Conservation (phyloP, 495 filamentous ascomycete genomes). For the Aspergillus hancockii region DNA sequence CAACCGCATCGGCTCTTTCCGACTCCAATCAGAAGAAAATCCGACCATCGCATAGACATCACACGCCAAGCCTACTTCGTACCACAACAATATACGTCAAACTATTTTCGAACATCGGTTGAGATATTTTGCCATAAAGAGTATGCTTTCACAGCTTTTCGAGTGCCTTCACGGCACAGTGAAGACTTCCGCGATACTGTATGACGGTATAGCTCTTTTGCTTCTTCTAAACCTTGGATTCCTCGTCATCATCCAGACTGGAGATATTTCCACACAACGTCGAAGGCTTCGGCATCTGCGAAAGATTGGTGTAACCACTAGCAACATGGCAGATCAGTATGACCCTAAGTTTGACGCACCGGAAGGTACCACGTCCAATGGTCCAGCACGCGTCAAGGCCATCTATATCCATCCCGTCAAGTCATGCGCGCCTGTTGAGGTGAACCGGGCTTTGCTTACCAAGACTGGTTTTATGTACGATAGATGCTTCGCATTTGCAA, state of each 20-base stretch:
- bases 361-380: background rate
- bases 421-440: slow-evolving; percentile 21
- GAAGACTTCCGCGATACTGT: background rate
- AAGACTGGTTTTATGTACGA: slow-evolving; percentile 22
- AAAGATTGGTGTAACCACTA: slow-evolving; percentile 1
- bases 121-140: no score
- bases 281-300: slow-evolving; percentile 7
- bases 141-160: slow-evolving; percentile 12
- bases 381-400: slow-evolving; percentile 15
- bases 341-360: slow-evolving; percentile 11
- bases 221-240: slow-evolving; percentile 8
- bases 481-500: slow-evolving; percentile 18
- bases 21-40: no score
- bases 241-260: slow-evolving; percentile 7
- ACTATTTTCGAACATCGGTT: no score
- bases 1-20: no score
- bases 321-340: slow-evolving; percentile 16
- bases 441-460: slow-evolving; percentile 16
- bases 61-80: no score
- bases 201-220: background rate
- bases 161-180: slow-evolving; percentile 1
- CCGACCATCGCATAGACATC: no score
- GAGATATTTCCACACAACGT: slow-evolving; percentile 6
- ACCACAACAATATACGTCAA: no score
- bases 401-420: slow-evolving; percentile 24